Base-by-base conservation (phyloP, 352 stramenopile genomes). In the Phytopythium sindhum region DNA sequence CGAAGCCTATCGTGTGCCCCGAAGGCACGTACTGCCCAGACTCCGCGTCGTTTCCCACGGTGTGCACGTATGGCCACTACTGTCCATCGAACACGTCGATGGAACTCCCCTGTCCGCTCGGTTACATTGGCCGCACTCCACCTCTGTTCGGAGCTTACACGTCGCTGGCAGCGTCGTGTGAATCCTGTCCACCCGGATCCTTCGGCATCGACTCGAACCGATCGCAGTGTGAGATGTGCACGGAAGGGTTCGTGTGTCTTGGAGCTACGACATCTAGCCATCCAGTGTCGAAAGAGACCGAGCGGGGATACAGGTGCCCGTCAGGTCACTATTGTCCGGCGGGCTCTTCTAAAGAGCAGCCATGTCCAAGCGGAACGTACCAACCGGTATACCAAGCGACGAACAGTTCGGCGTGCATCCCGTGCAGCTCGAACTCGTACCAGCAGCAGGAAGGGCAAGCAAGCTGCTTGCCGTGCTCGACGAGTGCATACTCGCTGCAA, bases 381-480 rank as follows among this genome's bases (percentile, higher is more conserved):
- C 90, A 97, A 53, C 73, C 86, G 0, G 70, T 64, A 26, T 64
- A 56, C 6, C 63, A 70, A 29, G 77, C 75, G 8, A 47, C 59
- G 0, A 95, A 93, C 29, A 52, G 52, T 10, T 79, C 78, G 0
- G 70, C 80, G 10, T 98, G 93, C 64, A 57, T 74, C 7, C 60
- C 69, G 2, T 98, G 93, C 60, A 71, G 75, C 14, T 51, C 59
- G 0, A 88, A 95, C 50, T 90, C 83, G 23, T 98, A 97, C 62
- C 88, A 97, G 61, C 83, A 91, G 51, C 11, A 44, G 0, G 15
- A 44, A 3, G 93, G 88, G 0, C 80, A 93, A 48, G 31, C 72
- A 6, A 88, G 69, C 31, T 98, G 93, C 68, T 74, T 94, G 23
- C 83, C 85, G 4, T 98, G 93, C 68, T 97, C 91, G 15, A 95